Base-by-base conservation (phyloP, 495 filamentous ascomycete genomes). In the Xylaria longipes region DNA sequence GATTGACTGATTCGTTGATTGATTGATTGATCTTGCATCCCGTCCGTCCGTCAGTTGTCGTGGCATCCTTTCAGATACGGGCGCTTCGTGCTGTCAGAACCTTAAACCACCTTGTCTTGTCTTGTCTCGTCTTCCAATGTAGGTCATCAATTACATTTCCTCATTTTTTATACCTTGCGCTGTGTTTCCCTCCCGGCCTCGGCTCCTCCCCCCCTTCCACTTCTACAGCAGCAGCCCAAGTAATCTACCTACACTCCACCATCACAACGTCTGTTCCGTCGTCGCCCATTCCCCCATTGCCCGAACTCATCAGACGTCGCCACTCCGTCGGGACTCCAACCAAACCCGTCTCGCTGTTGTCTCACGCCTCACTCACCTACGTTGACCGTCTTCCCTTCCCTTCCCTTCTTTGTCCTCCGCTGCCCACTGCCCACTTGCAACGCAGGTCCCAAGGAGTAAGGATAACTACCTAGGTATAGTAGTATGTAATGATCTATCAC, bases 351-450 rank as follows among this genome's bases (percentile, higher is more conserved):
- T 35, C 29, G 35, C 39, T 56, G 12, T 6, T 45, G 31, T 64
- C 43, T 31, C 43, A 66, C 63, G 39, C 43, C 20, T 66, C 63
- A 52, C 20, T 66, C 63, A 52, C 45, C 15, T 39, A 17, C 63
- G 9, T 37, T 25, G 29, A 35, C 31, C 43, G 31, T 31, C 41
- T 33, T 63, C 25, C 33, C 27, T 60, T 12, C 45, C 22, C 50
- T 54, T 43, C 45, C n/a, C 45, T 64, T 39, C 68, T 70, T 70
- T 70, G 68, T 70, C 56, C 60, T 64, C 43, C 11, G 3, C 56
- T 25, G 8, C 41, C 65, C n/a, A 5, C 56, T 25, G 8, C 41
- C 65, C n/a, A 17, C n/a, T 14, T 64, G 43, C 58, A 64, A 37
- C 60, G 27, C 46, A 56, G 4, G 14, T 33, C 33, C 58, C 45